Percentiles rank a stretch among this genome's conserved stretches.
phyloP scores from a whole-genome alignment of 352 stramenopile genomes.

The Lagenidium giganteum region DNA sequence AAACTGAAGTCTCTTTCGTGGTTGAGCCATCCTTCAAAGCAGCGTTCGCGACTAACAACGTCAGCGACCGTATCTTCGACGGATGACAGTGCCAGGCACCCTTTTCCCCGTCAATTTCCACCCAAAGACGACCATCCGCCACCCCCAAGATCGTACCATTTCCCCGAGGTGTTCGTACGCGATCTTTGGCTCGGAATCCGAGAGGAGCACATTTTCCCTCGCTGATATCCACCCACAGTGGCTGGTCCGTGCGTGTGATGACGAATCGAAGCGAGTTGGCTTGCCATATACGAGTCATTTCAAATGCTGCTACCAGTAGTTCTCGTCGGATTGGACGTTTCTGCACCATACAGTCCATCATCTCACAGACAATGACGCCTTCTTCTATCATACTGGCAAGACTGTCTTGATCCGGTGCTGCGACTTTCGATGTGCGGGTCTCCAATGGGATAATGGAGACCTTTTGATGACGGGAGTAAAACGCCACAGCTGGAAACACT shows the following conservation, averaged over 20 bases:
- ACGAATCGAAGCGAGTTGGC: slow-evolving; percentile 38
- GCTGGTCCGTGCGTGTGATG: slow-evolving; percentile 46
- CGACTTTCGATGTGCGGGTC: background rate
- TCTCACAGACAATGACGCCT: slow-evolving; percentile 50
- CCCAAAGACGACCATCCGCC: slow-evolving; percentile 57
- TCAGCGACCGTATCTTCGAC: slow-evolving; percentile 46
- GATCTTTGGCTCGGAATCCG: slow-evolving; percentile 51
- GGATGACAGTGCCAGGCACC: slow-evolving; percentile 81
- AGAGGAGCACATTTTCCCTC: slow-evolving; percentile 21
- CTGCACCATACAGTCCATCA: slow-evolving; percentile 41
- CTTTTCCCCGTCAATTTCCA: slow-evolving; percentile 71
- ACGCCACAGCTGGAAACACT: slow-evolving; percentile 89
- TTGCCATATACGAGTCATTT: slow-evolving; percentile 59
- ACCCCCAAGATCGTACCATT: slow-evolving; percentile 66
- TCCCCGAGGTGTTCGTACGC: slow-evolving; percentile 69
- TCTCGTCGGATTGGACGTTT: slow-evolving; percentile 16
- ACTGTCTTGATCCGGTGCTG: background rate
- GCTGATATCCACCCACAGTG: slow-evolving; percentile 71
- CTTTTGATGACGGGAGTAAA: slow-evolving; percentile 90
- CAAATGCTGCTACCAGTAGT: slow-evolving; percentile 30
- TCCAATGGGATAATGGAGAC: slow-evolving; percentile 36
- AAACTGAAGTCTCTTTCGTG: slow-evolving; percentile 1
- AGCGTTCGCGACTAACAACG: slow-evolving; percentile 7
- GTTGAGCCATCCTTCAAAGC: background rate
- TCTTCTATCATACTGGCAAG: slow-evolving; percentile 30